phyloP scores from a whole-genome alignment of 208 protist species.

The Trypanosoma melophagium region DNA sequence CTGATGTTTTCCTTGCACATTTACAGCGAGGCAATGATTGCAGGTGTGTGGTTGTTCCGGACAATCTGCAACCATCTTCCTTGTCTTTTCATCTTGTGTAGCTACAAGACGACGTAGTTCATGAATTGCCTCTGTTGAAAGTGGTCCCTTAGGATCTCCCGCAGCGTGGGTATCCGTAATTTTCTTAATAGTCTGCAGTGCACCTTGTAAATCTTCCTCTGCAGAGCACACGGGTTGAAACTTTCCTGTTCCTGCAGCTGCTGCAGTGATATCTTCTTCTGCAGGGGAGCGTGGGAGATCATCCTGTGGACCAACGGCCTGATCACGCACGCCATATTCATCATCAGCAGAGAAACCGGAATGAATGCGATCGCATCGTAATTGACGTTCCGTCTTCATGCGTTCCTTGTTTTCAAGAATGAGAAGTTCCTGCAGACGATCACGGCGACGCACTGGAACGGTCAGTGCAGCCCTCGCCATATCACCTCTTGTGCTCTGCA shows the following conservation, averaged over 20 bases:
- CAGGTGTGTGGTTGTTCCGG: conserved; percentile 62
- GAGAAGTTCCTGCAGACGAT: conserved; percentile 85
- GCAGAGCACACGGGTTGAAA: conserved; percentile 51
- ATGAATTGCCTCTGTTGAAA: conserved; percentile 48
- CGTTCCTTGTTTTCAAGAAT: conserved; percentile 83
- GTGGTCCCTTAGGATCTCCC: conserved; percentile 20
- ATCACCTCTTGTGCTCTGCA: conserved; percentile 77
- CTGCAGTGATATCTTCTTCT: conserved; percentile 30
- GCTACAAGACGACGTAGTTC: conserved; percentile 65
- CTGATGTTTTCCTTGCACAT: conserved; percentile 68
- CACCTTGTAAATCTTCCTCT: conserved; percentile 54
- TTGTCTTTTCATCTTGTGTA: conserved; percentile 68
- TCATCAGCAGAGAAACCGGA: conserved; percentile 47
- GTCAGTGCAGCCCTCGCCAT: conserved; percentile 47
- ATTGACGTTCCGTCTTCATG: conserved; percentile 51
- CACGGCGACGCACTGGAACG: conserved; percentile 82
- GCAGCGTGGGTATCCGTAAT: conserved; percentile 48
- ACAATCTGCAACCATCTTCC: conserved; percentile 48
- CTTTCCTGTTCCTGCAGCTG: conserved; percentile 9
- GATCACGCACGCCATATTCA: conserved; percentile 19
- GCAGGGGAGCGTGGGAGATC: background rate
- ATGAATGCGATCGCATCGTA: conserved; percentile 49
- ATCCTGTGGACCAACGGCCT: conserved; percentile 19
- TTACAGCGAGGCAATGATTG: conserved; percentile 69
- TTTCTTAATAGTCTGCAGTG: conserved; percentile 52